Evolutionary conservation across 768 basidiomycete species (phyloP).

Genomic region (Clavaria fumosa): DNA sequence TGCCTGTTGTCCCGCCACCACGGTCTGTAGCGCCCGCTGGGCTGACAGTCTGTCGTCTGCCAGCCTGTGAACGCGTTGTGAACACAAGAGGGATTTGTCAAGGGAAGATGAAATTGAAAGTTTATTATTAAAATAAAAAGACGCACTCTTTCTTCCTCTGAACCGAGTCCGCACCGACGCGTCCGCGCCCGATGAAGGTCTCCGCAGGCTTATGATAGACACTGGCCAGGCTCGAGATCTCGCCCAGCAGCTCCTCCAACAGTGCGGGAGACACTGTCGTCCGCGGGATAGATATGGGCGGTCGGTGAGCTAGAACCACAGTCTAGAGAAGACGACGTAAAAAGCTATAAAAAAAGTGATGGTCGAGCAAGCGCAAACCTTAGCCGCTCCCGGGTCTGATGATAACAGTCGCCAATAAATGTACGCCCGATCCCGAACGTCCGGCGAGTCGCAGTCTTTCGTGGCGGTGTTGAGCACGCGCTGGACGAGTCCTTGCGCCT

Average conservation of each 20-base stretch:
- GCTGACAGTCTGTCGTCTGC: conserved; percentile 59
- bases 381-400: conserved; percentile 90
- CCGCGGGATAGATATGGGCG: conserved; percentile 84
- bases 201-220: conserved; percentile 96
- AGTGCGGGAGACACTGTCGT: conserved; percentile 80
- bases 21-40: conserved; percentile 80
- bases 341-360: background rate
- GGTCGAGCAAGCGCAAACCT: conserved; percentile 32
- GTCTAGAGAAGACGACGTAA: conserved; percentile 23
- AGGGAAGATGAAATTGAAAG: background rate
- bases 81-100: background rate
- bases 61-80: conserved; percentile 28
- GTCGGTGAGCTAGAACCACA: conserved; percentile 82
- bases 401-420: conserved; percentile 95
- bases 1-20: conserved; percentile 80
- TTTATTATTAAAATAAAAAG: conserved; percentile 5
- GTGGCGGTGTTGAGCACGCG: conserved; percentile 87
- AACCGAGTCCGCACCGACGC: conserved; percentile 71
- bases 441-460: conserved; percentile 92
- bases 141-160: conserved; percentile 44
- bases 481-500: conserved; percentile 85
- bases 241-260: conserved; percentile 81
- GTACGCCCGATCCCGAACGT: conserved; percentile 92
- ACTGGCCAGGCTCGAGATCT: conserved; percentile 80
- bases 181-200: conserved; percentile 87